phyloP scores from a whole-genome alignment of 495 filamentous ascomycete species.

The Penicillium soppii region DNA sequence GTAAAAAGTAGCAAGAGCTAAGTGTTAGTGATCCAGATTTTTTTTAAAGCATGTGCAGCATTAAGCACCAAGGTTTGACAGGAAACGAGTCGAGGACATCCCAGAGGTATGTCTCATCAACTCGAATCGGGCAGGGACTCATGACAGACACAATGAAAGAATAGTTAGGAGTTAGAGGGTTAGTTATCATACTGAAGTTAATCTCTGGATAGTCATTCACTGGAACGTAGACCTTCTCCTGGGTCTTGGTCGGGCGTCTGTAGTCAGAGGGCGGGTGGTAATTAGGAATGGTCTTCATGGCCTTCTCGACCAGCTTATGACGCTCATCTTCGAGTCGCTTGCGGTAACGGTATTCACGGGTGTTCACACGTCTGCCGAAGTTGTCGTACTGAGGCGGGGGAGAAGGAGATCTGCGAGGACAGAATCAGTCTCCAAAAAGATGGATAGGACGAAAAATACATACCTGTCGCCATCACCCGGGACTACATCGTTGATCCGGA shows the following conservation, averaged over 20 bases:
- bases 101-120: slow-evolving; percentile 30
- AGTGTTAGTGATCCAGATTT: slow-evolving; percentile 75
- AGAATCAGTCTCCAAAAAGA: not conserved
- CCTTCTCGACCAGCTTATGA: slow-evolving; percentile 95
- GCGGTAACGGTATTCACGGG: slow-evolving; percentile 93
- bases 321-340: slow-evolving; percentile 97
- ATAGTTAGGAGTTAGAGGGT: slow-evolving; percentile 87
- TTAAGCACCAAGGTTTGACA: slow-evolving; percentile 58
- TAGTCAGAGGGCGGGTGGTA: slow-evolving; percentile 98
- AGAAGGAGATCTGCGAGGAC: slow-evolving; percentile 74
- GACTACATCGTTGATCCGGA: slow-evolving; percentile 96
- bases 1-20: slow-evolving; percentile 75
- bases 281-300: slow-evolving; percentile 97
- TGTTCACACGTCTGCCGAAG: slow-evolving; percentile 97
- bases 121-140: slow-evolving; percentile 50
- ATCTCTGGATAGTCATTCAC: slow-evolving; percentile 99
- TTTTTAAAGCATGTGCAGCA: slow-evolving; percentile 37
- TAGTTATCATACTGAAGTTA: slow-evolving; percentile 99
- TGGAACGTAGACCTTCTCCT: slow-evolving; percentile 99
- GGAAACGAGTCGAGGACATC: slow-evolving; percentile 49
- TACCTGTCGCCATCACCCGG: slow-evolving; percentile 93
- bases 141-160: slow-evolving; percentile 48
- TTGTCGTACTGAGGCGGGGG: slow-evolving; percentile 98
- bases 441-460: slow-evolving; percentile 22
- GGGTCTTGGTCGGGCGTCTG: slow-evolving; percentile 96